Evolutionary conservation across 176 grass and related monocot species (phyloP), one percentile per base, ranked within the genome.

Genomic region (Tillandsia leiboldiana): DNA sequence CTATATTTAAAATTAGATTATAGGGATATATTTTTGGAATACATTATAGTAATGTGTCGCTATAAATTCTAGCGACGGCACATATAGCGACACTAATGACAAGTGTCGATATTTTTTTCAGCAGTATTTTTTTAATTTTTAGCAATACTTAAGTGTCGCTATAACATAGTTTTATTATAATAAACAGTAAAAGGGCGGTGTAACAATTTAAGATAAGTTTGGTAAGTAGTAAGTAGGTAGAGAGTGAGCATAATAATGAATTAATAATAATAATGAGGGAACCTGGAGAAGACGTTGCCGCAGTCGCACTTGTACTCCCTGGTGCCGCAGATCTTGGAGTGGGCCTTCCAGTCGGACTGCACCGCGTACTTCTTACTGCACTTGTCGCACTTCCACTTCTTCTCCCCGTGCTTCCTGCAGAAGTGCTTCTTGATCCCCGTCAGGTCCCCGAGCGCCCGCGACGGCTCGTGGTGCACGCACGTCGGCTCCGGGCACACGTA

Each of bases 381-480:
- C 2, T 82, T 79, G 3, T 91, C 88, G 79, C 88, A 91, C 79
- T 80, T 87, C 88, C 88, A 91, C 70, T 87, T 91, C 88, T 91
- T 91, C 82, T 91, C 88, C 18, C 88, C 88, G 66, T 91, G 88
- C 79, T 91, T 91, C 9, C 88, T 78, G 82, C 79, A 82, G 75
- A 49, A 91, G 79, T 91, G 88, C 79, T 91, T 91, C 84, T 91
- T 91, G 81, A 91, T 82, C 6, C 88, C 88, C 8, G 88, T 91
- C 13, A 87, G 84, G 73, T 91, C 88, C 12, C 88, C 88, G 65
- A 91, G 88, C 22, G 88, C 88, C 50, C 88, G 84, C 18, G 67
- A 50, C 2, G 88, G 78, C 70, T 74, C 77, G 79, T 91, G 88
- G 73, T 91, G 88, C 69, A 87, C 88, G 78, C 88, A 91, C 51